Conservation (phyloP, 441 rosid genomes). For the Manihot esculenta region DNA sequence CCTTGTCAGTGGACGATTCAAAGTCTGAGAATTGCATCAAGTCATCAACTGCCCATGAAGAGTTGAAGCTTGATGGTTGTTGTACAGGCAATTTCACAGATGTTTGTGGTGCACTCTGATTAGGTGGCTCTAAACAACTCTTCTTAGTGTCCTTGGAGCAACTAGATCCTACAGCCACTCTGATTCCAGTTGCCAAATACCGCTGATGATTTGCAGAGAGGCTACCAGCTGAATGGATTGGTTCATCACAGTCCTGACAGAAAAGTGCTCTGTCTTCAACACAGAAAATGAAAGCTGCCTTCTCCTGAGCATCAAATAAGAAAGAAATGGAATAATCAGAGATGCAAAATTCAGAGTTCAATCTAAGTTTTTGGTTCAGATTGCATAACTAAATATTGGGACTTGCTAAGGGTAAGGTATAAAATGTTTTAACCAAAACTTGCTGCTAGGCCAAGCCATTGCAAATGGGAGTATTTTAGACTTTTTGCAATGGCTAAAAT, state of each 20-base stretch:
- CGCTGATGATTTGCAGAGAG: constrained; percentile 76
- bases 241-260: constrained; percentile 81
- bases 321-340: background rate
- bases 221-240: constrained; percentile 73
- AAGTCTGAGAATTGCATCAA: constrained; percentile 67
- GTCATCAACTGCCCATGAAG: constrained; percentile 75
- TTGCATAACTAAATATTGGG: too few species aligned
- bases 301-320: constrained; percentile 45
- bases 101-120: constrained; percentile 42
- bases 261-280: constrained; percentile 94
- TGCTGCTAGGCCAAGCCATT: too few species aligned
- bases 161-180: constrained; percentile 71
- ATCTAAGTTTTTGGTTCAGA: too few species aligned
- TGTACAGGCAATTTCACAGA: constrained; percentile 41
- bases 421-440: too few species aligned
- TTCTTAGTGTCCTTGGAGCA: constrained; percentile 52
- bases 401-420: too few species aligned
- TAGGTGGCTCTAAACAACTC: constrained; percentile 63
- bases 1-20: constrained; percentile 67
- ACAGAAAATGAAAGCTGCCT: constrained; percentile 83
- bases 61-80: constrained; percentile 35
- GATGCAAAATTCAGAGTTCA: background rate
- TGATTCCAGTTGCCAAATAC: constrained; percentile 79
- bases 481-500: too few species aligned
- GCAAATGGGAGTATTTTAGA: too few species aligned